phyloP scores from a whole-genome alignment of 352 stramenopile genomes.

The Pilasporangium apinafurcum region DNA sequence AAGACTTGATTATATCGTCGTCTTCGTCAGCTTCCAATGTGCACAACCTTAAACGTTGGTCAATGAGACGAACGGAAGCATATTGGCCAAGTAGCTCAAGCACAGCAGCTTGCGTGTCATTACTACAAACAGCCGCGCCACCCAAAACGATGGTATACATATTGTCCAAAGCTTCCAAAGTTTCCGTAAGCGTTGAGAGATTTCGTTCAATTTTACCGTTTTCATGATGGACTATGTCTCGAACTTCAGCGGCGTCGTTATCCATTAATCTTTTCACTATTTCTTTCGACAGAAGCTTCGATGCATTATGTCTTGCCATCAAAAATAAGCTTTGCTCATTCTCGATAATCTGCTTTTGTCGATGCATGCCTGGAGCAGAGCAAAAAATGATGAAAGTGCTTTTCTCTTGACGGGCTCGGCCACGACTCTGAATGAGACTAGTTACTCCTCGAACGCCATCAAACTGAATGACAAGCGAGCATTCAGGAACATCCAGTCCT shows the following conservation, averaged over 20 bases:
- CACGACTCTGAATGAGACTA: slow-evolving; percentile 74
- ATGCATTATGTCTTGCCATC: slow-evolving; percentile 26
- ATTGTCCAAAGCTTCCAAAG: slow-evolving; percentile 19
- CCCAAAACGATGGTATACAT: slow-evolving; percentile 40
- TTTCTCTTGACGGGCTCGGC: slow-evolving; percentile 44
- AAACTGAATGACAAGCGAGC: slow-evolving; percentile 74
- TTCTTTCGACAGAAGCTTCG: slow-evolving; percentile 36
- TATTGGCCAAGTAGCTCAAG: slow-evolving; percentile 22
- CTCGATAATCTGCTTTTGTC: slow-evolving; percentile 42
- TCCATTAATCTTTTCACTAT: slow-evolving; percentile 30
- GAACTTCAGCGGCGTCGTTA: background rate
- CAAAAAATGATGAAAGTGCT: slow-evolving; percentile 73
- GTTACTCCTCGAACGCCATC: slow-evolving; percentile 64
- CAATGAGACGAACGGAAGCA: slow-evolving; percentile 21
- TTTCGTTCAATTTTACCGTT: too few relatives aligned
- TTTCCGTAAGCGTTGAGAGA: too few relatives aligned
- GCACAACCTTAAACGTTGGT: slow-evolving; percentile 35
- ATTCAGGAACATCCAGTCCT: slow-evolving; percentile 71
- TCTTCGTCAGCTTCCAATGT: slow-evolving; percentile 21
- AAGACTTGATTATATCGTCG: slow-evolving; percentile 28
- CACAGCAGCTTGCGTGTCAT: slow-evolving; percentile 5
- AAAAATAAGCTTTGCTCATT: slow-evolving; percentile 41
- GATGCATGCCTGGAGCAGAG: slow-evolving; percentile 22
- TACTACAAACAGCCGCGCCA: slow-evolving; percentile 12
- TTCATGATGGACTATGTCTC: too few relatives aligned